Evolutionary conservation across 2,329 filamentous ascomycete species (phyloP).

Genomic region (Fusarium torreyae): DNA sequence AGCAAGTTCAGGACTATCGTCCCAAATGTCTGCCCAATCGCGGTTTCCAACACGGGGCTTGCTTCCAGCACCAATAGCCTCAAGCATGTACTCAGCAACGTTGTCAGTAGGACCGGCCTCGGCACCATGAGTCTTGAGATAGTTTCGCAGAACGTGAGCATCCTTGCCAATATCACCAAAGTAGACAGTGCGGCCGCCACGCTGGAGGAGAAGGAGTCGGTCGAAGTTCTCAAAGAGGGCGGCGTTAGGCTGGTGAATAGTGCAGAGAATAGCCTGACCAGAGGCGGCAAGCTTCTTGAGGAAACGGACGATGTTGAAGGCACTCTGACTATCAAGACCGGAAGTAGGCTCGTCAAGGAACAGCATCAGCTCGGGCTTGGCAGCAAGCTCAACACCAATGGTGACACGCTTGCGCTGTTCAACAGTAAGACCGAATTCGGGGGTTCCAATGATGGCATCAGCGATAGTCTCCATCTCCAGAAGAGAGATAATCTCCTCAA

Average conservation of each 20-base stretch:
- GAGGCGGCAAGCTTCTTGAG: constrained; percentile 82
- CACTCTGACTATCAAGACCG: constrained; percentile 74
- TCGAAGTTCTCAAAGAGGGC: constrained; percentile 92
- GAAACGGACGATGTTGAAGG: constrained; percentile 84
- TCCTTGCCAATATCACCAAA: constrained; percentile 88
- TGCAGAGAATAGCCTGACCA: constrained; percentile 90
- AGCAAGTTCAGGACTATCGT: constrained; percentile 78
- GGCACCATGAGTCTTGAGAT: constrained; percentile 73
- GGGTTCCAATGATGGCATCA: constrained; percentile 70
- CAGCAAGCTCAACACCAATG: constrained; percentile 90
- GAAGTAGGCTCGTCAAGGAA: constrained; percentile 87
- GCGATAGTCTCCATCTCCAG: constrained; percentile 72
- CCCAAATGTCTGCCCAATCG: constrained; percentile 88
- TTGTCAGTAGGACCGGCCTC: constrained; percentile 70
- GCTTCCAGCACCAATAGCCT: constrained; percentile 84
- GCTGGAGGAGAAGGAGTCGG: constrained; percentile 82
- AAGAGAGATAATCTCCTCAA: constrained; percentile 73
- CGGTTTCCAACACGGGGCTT: constrained; percentile 78
- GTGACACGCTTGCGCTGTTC: constrained; percentile 83
- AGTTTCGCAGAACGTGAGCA: constrained; percentile 77
- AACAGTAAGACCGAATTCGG: constrained; percentile 79
- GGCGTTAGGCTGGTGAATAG: constrained; percentile 91
- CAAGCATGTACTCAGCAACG: constrained; percentile 85
- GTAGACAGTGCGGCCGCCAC: constrained; percentile 86
- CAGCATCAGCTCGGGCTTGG: constrained; percentile 82